Evolutionary conservation across 1,139 yeast genomes (phyloP).

Genomic region (Magnusiomyces paraingens): DNA sequence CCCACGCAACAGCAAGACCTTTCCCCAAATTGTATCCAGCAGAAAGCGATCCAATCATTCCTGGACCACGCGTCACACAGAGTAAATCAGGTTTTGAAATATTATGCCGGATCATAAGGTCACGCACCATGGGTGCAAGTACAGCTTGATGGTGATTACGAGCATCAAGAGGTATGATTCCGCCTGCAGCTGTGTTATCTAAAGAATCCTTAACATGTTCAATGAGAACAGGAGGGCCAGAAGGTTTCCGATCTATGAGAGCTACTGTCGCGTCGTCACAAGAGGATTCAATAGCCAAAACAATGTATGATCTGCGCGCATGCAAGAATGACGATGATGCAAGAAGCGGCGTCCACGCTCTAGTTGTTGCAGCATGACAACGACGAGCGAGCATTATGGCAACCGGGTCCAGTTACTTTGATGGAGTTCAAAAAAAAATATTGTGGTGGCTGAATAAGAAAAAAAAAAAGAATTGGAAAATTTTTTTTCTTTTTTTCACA

Average conservation of each 20-base stretch:
- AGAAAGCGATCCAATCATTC: slow-evolving; percentile 85
- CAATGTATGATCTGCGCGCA: slow-evolving; percentile 43
- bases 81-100: slow-evolving; percentile 54
- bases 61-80: slow-evolving; percentile 95
- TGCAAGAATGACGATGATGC: background rate
- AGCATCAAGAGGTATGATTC: slow-evolving; percentile 85
- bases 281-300: slow-evolving; percentile 83
- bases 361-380: too few species aligned
- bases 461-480: too few species aligned
- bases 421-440: too few species aligned
- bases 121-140: slow-evolving; percentile 43
- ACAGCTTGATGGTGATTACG: slow-evolving; percentile 65
- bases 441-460: too few species aligned
- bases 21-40: slow-evolving; percentile 81
- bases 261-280: slow-evolving; percentile 96
- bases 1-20: slow-evolving; percentile 75
- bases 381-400: too few species aligned
- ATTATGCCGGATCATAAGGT: slow-evolving; percentile 32
- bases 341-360: too few species aligned
- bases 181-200: slow-evolving; percentile 63
- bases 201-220: slow-evolving; percentile 62
- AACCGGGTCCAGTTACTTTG: too few species aligned
- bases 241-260: slow-evolving; percentile 36
- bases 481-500: too few species aligned
- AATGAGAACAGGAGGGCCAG: slow-evolving; percentile 44